Evolutionary conservation across 345 rosid genomes (phyloP), one percentile per base, ranked within the genome.

Genomic region (Linum tenue): DNA sequence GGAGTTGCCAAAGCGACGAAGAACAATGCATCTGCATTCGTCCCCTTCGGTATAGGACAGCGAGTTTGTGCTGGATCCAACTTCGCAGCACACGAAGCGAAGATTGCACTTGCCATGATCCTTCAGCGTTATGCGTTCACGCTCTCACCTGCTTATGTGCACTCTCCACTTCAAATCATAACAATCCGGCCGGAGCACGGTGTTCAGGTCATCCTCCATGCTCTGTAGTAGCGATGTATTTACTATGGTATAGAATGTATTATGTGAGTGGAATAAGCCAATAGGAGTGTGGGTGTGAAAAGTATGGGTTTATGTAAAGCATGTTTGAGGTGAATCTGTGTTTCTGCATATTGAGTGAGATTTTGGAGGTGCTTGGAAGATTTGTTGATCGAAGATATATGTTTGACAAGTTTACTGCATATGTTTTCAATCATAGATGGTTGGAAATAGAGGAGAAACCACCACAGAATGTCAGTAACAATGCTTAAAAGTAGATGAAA

Each of bases 91-190:
- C 4, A 6, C 3, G 60, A 57, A 57, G 37, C 37, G 3, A n/a
- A 57, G 60, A 57, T 57, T 2, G 60, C 60, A 14, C 60, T 57
- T 22, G 15, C 60, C 15, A 57, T 57, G 60, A 57, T 57, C 35
- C 60, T 57, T 6, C 60, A n/a, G 35, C 60, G 4, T n/a, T 57
- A 57, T 22, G 8, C 36, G 5, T 57, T 57, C 9, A 57, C 36
- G 0, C 37, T 57, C 31, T 57, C 60, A 6, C 60, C 60, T 15
- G 9, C 60, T 17, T 57, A 57, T 9, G 36, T 57, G 15, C 60
- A 57, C 37, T 57, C 60, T 14, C 60, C 60, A 35, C 0, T 3
- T 3, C 36, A n/a, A 35, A 3, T 57, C 6, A 6, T 57, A 22
- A 57, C 60, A n/a, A 15, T 17, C 60, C 37, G 60, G 5, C 60